phyloP scores from a whole-genome alignment of 371 early-diverging fungal species.

The Capniomyces stellatus region DNA sequence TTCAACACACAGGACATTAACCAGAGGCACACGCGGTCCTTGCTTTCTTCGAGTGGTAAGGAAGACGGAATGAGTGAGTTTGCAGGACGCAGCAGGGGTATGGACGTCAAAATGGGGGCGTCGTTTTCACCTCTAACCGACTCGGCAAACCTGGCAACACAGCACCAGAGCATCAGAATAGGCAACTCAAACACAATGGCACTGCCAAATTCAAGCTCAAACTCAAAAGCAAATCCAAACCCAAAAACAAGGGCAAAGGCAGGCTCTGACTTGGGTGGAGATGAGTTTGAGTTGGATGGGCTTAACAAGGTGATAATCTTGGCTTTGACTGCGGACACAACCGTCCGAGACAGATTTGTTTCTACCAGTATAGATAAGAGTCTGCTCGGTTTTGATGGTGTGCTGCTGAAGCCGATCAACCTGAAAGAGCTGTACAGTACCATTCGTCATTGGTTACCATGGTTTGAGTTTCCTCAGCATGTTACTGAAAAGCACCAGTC shows the following conservation, averaged over 20 bases:
- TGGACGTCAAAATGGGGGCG: too few species aligned
- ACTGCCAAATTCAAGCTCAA: neutral
- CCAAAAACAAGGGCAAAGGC: neutral
- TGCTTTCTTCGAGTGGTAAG: too few species aligned
- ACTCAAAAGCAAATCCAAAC: neutral
- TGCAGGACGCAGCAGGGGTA: too few species aligned
- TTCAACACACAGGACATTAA: too few species aligned
- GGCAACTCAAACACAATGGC: too few species aligned
- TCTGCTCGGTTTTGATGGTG: constrained; percentile 3
- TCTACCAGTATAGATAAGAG: neutral
- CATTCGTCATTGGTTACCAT: neutral
- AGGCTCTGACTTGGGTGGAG: neutral
- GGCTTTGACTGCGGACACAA: constrained; percentile 1
- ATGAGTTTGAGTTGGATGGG: too few species aligned
- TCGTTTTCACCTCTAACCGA: too few species aligned
- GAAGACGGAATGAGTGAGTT: too few species aligned
- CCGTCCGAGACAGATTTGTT: neutral
- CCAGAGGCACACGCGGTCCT: too few species aligned
- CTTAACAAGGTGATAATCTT: neutral
- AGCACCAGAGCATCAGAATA: too few species aligned
- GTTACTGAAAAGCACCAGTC: neutral
- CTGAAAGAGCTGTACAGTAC: constrained; percentile 1
- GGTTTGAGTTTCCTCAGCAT: constrained; percentile 2
- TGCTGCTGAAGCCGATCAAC: constrained; percentile 1
- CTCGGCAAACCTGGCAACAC: too few species aligned